Evolutionary conservation across 805 yeast genomes (phyloP), one percentile per base, ranked within the genome.

Genomic region (Lipomyces sp.): DNA sequence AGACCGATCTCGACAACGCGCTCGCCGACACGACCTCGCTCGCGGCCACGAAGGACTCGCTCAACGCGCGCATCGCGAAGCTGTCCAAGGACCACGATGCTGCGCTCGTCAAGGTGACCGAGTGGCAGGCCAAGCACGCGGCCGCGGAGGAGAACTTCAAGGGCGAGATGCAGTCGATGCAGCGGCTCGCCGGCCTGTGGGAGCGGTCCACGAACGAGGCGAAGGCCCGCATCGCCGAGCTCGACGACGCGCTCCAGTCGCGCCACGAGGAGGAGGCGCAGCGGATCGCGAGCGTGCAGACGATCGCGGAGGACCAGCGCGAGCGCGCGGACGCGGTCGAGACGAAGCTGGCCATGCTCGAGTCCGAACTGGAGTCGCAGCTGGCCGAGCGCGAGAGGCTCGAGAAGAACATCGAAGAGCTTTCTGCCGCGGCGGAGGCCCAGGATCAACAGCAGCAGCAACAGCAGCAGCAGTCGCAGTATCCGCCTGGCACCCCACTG

Each of bases 101-200:
- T 42, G 61, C 78, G 4, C 63, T 77, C 24, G 57, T 71, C 1
- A 71, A 77, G 47, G 65, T 80, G 23, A 78, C 77, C 56, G 68
- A 73, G 3, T 63, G 82, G 24, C 74, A 73, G 22, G 79, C 75
- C 56, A 69, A 74, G 24, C 56, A 69, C 11, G 65, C 73, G 1
- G 51, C 64, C 1, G 73, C 73, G 34, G 75, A 80, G 56, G 78
- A 74, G 32, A 77, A 74, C 33, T 80, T 79, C 60, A 58, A 75
- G 18, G 74, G 75, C 29, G 89, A 83, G 61, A 75, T 82, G 68
- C 65, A 78, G 1, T 67, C 79, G 39, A 86, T 83, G 64, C 82
- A 82, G 43, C 79, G 84, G 43, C 66, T 82, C 34, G 70, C 79
- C 4, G 79, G 77, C 38, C 68, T 85, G 16, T 71, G 83, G 47